Evolutionary conservation across 1,284 basidiomycete genomes (phyloP).

Genomic region (Microbotryomycetes sp.): DNA sequence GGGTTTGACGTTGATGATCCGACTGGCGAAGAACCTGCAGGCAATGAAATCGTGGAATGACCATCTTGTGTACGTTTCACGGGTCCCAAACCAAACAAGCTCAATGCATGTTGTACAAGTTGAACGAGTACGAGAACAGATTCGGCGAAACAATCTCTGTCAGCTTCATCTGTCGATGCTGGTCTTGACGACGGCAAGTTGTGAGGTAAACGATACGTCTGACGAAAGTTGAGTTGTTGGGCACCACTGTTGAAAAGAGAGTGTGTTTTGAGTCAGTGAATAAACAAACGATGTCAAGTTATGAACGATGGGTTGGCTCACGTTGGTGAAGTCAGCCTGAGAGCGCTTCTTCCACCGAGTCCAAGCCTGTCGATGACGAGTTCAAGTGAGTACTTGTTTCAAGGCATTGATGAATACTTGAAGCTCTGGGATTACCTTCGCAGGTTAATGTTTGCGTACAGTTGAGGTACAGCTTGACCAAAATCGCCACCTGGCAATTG

Average conservation of each 20-base stretch:
- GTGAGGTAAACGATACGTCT: constrained; percentile 1
- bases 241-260: neutral
- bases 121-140: constrained; percentile 2
- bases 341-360: constrained; percentile 4
- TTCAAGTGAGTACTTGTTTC: neutral
- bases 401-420: neutral
- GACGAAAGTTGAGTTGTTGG: constrained; percentile 14
- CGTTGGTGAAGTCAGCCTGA: constrained; percentile 5
- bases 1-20: neutral
- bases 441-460: constrained; percentile 12
- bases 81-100: constrained; percentile 10
- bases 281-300: neutral
- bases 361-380: constrained; percentile 1
- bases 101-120: constrained; percentile 12
- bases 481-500: constrained; percentile 13
- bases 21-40: neutral
- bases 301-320: no score
- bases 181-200: neutral
- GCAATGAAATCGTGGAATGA: neutral
- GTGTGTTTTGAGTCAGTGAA: no score
- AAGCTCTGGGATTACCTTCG: neutral
- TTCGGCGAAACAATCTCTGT: neutral
- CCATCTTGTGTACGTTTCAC: no score
- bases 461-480: neutral
- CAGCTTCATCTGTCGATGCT: no score